Conservation (phyloP, 306 rosid species). For the Datisca glomerata region DNA sequence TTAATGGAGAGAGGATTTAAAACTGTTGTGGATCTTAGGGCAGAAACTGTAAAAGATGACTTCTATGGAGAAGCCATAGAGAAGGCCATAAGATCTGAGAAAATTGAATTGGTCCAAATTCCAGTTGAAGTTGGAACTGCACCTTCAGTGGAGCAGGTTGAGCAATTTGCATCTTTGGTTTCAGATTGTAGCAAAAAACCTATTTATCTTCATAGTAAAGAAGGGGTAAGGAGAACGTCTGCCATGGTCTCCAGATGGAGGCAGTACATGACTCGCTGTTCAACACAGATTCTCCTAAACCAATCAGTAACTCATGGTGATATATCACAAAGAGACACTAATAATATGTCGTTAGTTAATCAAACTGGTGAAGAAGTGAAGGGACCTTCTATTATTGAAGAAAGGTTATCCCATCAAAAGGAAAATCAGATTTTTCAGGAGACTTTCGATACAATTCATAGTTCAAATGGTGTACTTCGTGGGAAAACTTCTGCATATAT, state of each 20-base stretch:
- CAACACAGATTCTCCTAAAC: conserved; percentile 26
- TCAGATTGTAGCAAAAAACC: conserved; percentile 65
- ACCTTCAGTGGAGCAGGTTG: conserved; percentile 76
- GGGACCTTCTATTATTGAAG: conserved; percentile 20
- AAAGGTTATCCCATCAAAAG: conserved; percentile 21
- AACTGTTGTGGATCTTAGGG: conserved; percentile 80
- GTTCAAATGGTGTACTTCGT: conserved; percentile 20
- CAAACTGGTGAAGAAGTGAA: conserved; percentile 26
- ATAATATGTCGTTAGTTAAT: background rate
- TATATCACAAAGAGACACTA: conserved; percentile 16
- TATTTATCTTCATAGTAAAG: conserved; percentile 83
- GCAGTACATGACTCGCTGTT: conserved; percentile 42
- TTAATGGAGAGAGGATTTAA: conserved; percentile 56
- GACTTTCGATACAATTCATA: conserved; percentile 15
- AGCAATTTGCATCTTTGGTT: conserved; percentile 63
- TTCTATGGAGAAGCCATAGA: conserved; percentile 41
- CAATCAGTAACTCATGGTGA: conserved; percentile 24
- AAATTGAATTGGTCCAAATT: conserved; percentile 60
- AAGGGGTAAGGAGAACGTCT: conserved; percentile 81
- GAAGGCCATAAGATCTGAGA: conserved; percentile 54
- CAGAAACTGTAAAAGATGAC: conserved; percentile 54
- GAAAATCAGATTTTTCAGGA: conserved; percentile 28
- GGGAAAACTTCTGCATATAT: conserved; percentile 11
- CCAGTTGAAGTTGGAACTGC: conserved; percentile 72
- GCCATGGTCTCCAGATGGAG: conserved; percentile 96